Evolutionary conservation across 1,284 basidiomycete species (phyloP).

Genomic region (Moesziomyces aphidis): DNA sequence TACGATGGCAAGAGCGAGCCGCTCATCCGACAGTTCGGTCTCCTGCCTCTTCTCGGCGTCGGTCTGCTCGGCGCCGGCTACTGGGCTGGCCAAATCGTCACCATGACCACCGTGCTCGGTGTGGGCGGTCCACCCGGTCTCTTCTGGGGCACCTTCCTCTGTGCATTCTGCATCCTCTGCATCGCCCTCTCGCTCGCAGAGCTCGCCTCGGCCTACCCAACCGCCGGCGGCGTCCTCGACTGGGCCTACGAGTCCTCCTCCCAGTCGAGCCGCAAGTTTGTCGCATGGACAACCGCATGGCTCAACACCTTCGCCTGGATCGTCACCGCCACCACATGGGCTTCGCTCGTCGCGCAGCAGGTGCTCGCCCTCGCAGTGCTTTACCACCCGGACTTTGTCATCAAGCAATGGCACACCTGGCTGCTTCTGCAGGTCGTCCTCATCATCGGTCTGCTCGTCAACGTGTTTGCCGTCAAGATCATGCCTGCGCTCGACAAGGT

Average conservation of each 20-base stretch:
- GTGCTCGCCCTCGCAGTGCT: slow-evolving; percentile 28
- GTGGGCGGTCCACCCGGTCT: slow-evolving; percentile 33
- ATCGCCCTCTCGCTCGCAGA: slow-evolving; percentile 36
- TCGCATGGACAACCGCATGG: slow-evolving; percentile 38
- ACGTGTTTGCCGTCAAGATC: slow-evolving; percentile 35
- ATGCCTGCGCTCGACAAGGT: slow-evolving; percentile 32
- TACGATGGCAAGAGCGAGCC: slow-evolving; percentile 12
- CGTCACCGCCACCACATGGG: slow-evolving; percentile 32
- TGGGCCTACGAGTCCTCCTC: slow-evolving; percentile 34
- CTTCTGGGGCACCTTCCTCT: slow-evolving; percentile 29
- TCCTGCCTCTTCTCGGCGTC: slow-evolving; percentile 28
- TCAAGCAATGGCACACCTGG: slow-evolving; percentile 43
- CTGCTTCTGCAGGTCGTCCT: slow-evolving; percentile 22
- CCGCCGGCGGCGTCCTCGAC: slow-evolving; percentile 28
- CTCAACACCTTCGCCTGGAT: slow-evolving; percentile 39
- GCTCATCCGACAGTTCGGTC: slow-evolving; percentile 32
- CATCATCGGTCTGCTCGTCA: slow-evolving; percentile 22
- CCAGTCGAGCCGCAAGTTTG: slow-evolving; percentile 30
- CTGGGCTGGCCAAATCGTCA: slow-evolving; percentile 38
- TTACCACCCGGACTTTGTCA: slow-evolving; percentile 30
- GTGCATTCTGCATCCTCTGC: slow-evolving; percentile 30
- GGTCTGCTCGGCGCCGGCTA: slow-evolving; percentile 35
- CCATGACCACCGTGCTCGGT: slow-evolving; percentile 31
- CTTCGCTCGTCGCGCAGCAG: slow-evolving; percentile 32
- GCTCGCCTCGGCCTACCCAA: slow-evolving; percentile 31